Evolutionary conservation across 768 basidiomycete genomes (phyloP).

Genomic region (Paxillus rubicundulus): DNA sequence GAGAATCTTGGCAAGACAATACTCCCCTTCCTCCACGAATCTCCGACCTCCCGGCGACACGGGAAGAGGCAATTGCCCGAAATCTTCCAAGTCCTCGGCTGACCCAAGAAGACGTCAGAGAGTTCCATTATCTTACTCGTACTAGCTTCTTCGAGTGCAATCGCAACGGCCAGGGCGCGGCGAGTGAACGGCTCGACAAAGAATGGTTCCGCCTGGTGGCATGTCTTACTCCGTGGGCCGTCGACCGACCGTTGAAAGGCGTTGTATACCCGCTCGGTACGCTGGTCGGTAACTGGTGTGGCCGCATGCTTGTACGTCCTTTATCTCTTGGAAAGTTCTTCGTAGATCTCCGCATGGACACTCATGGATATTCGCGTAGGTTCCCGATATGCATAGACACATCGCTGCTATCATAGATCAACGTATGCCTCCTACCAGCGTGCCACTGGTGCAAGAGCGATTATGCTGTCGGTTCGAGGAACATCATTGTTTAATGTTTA

Average conservation of each 20-base stretch:
- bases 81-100: slow-evolving; percentile 31
- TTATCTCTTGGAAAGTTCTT: not conserved
- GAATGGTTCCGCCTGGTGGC: slow-evolving; percentile 49
- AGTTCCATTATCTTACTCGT: slow-evolving; percentile 39
- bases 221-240: slow-evolving; percentile 39
- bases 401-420: slow-evolving; percentile 22
- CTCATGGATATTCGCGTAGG: slow-evolving; percentile 23
- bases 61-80: slow-evolving; percentile 32
- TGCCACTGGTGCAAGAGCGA: slow-evolving; percentile 35
- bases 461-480: slow-evolving; percentile 44
- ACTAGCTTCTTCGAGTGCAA: slow-evolving; percentile 27
- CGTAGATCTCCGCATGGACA: slow-evolving; percentile 7
- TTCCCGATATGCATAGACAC: slow-evolving; percentile 24
- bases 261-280: slow-evolving; percentile 43
- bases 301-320: slow-evolving; percentile 43
- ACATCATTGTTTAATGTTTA: slow-evolving; percentile 44
- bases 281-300: slow-evolving; percentile 45
- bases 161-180: slow-evolving; percentile 14
- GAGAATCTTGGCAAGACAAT: slow-evolving; percentile 36
- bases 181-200: slow-evolving; percentile 38
- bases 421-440: slow-evolving; percentile 16
- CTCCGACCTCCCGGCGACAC: slow-evolving; percentile 32
- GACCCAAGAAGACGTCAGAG: slow-evolving; percentile 38
- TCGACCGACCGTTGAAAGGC: slow-evolving; percentile 39
- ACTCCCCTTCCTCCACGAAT: slow-evolving; percentile 22